Evolutionary conservation across 345 rosid species (phyloP), one percentile per base, ranked within the genome.

Genomic region (Eucalyptus albens): DNA sequence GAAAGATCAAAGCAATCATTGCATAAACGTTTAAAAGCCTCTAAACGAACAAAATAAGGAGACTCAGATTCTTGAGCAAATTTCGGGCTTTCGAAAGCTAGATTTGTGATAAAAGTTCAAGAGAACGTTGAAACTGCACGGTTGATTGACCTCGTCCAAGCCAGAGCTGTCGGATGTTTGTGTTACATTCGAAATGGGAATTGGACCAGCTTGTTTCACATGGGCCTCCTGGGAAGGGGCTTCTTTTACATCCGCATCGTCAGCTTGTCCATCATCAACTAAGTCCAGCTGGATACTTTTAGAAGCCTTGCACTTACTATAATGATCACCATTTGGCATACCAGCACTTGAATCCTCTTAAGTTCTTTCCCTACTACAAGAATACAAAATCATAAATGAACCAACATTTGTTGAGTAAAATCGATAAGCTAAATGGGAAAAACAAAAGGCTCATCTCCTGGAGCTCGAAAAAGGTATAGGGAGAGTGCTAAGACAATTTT

Each of bases 401-500:
- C 29, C 17, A 87, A 87, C 27, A 10, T 12, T 33, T 86, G 26
- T 8, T 14, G 17, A 21, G 37, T 26, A 62, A 24, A 86, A 50
- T 27, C n/a, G 16, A 16, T 19, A 21, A 50, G 31, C 42, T 27
- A 67, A 8, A 27, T 40, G 83, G 40, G 13, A 6, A 62, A 17
- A 56, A 62, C 16, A 56, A 31, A 17, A 31, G 42, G 42, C 94
- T 90, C 80, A 95, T 96, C 95, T 93, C 81, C 89, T 90, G 88
- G 90, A 87, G 81, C 90, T 91, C 37, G 88, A 90, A 91, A 88
- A 86, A 87, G 88, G 47, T 85, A 92, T 45, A 27, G 45, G 90
- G 89, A 91, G 31, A 49, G 94, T 81, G 88, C 86, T 90, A 49
- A 93, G 94, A 92, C 88, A 60, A 99, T 96, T 92, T 97, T 97